Percentiles rank a stretch among this genome's conserved stretches.
Conservation (phyloP, 495 filamentous ascomycete species). For the Lasiosphaeria miniovina region DNA sequence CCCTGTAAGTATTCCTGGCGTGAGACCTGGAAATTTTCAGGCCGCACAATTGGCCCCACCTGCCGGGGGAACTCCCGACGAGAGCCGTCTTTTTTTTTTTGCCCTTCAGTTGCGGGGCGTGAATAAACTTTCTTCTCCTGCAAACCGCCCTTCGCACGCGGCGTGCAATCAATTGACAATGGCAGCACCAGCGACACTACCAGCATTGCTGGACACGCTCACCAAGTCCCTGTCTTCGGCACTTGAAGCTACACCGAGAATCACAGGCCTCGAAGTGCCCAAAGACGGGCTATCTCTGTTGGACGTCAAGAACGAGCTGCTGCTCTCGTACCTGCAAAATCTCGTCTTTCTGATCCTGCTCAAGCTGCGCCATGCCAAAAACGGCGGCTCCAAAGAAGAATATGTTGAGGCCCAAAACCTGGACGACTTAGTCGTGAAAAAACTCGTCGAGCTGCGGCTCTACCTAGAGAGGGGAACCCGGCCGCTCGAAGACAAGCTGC, state of each 20-base stretch:
- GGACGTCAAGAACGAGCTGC: constrained; percentile 89
- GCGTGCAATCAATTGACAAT: constrained; percentile 28
- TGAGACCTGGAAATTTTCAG: background rate
- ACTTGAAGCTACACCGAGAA: constrained; percentile 58
- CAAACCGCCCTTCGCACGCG: background rate
- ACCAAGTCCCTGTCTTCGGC: constrained; percentile 61
- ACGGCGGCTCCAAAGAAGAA: constrained; percentile 25
- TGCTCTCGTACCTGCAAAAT: constrained; percentile 94
- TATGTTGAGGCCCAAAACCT: constrained; percentile 32
- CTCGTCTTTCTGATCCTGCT: constrained; percentile 83
- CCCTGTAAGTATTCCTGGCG: no score
- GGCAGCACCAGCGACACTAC: constrained; percentile 49
- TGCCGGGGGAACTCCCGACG: background rate
- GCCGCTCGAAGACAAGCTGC: constrained; percentile 80
- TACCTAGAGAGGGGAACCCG: constrained; percentile 89
- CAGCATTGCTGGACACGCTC: constrained; percentile 60
- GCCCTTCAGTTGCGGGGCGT: constrained; percentile 11
- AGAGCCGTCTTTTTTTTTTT: background rate
- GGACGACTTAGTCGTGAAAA: constrained; percentile 62
- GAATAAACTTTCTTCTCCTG: constrained; percentile 1
- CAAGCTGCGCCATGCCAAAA: constrained; percentile 64
- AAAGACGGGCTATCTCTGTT: constrained; percentile 89
- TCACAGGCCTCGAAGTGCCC: constrained; percentile 56
- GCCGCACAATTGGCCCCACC: background rate
- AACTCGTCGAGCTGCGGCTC: constrained; percentile 78